Evolutionary conservation across 2,329 filamentous ascomycete genomes (phyloP), one percentile per base, ranked within the genome.

Genomic region (Colletotrichum cereale): DNA sequence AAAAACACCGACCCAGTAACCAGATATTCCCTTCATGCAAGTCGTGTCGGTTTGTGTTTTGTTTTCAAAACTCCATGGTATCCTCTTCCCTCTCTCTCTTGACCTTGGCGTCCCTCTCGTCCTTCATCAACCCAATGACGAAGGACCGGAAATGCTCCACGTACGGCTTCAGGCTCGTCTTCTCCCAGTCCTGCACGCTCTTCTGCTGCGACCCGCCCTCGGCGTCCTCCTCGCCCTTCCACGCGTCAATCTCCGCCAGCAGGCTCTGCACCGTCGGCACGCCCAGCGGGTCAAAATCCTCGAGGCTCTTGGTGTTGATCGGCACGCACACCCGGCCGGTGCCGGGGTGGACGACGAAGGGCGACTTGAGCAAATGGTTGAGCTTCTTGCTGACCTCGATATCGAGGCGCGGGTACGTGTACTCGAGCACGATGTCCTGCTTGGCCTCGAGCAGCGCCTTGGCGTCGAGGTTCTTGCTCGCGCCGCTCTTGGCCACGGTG

Each of bases 381-480:
- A 97, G 90, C 80, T 98, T 97, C 86, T 98, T 98, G 79, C 93
- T 96, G 79, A 99, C 96, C 82, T 97, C 95, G 73, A 96, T 95
- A 86, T 99, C 96, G 66, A 99, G 92, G 48, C 96, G 92, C 3
- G 96, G 96, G 82, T 99, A 99, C 8, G 96, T 98, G 83, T 99
- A 98, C 83, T 99, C 96, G 38, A 99, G 89, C 4, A 98, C 91
- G 73, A 99, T 93, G 79, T 98, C 96, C 80, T 98, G 95, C 83
- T 98, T 98, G 29, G 95, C 94, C 77, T 98, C 94, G 11, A 92
- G 88, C 16, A 99, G 87, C 2, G 91, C 90, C 73, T 88, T 90
- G 0, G 90, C 82, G 75, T 96, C 91, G n/a, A 97, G 87, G 12
- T 87, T 86, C 77, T 90, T 92, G 78, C 90, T 90, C 36, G 89